A percentile compares a stretch with the other conserved stretches of the same genome.
These are phyloP conservation scores for Pythium plurisporium DNA, from an alignment of 352 stramenopile species.

Conservation along the genomic window DNA sequence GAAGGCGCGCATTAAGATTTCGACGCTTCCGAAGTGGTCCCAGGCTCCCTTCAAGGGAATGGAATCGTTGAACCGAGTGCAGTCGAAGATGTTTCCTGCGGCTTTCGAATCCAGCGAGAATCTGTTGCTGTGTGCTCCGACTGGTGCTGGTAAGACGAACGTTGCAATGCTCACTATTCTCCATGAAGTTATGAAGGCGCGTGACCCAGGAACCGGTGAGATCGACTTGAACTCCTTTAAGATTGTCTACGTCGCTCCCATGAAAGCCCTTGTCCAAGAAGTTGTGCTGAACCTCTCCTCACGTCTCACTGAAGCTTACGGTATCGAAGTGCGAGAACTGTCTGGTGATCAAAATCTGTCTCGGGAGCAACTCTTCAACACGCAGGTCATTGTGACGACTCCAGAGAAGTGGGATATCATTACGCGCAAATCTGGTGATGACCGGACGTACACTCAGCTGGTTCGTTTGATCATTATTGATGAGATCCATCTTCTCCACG, in stretches of 20 bases:
- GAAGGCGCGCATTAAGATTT: slow-evolving; percentile 85
- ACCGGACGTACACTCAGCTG: slow-evolving; percentile 97
- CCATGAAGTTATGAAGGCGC: slow-evolving; percentile 95
- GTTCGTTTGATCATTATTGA: slow-evolving; percentile 99
- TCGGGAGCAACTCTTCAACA: slow-evolving; percentile 96
- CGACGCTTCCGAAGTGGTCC: slow-evolving; percentile 93
- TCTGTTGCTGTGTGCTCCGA: slow-evolving; percentile 98
- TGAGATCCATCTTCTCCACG: slow-evolving; percentile 99
- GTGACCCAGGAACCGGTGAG: slow-evolving; percentile 64
- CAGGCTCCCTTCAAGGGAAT: slow-evolving; percentile 96
- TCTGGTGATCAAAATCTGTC: slow-evolving; percentile 98
- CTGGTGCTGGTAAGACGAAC: slow-evolving; percentile 99
- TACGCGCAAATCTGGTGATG: slow-evolving; percentile 97
- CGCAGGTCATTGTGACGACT: slow-evolving; percentile 99
- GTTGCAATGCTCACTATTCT: slow-evolving; percentile 98
- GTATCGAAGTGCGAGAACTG: slow-evolving; percentile 95
- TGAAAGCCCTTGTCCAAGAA: slow-evolving; percentile 99
- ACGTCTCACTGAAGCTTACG: slow-evolving; percentile 90
- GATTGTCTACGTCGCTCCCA: slow-evolving; percentile 99
- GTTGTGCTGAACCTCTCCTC: slow-evolving; percentile 97
- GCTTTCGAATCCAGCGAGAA: slow-evolving; percentile 95
- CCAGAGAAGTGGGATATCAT: slow-evolving; percentile 99
- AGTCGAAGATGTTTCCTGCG: slow-evolving; percentile 95
- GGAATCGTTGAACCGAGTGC: slow-evolving; percentile 98
- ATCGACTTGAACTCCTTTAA: slow-evolving; percentile 98